Conservation (phyloP, 306 rosid species). For the Quercus glauca region DNA sequence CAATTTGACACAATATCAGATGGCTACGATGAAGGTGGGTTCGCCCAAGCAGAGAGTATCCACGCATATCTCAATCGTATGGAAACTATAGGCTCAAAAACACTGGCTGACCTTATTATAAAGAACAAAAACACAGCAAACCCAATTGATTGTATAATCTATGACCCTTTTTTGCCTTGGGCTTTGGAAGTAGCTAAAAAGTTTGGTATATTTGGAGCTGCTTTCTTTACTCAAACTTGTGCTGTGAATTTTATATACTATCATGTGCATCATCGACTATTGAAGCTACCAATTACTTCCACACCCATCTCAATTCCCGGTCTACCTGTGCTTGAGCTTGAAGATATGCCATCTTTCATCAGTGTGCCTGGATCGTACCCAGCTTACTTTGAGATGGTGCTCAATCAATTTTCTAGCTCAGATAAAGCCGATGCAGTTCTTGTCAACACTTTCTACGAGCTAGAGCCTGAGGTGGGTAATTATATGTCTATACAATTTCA, state of each 20-base stretch:
- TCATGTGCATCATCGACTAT: constrained; percentile 31
- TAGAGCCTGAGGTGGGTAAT: constrained; percentile 47
- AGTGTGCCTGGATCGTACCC: constrained; percentile 39
- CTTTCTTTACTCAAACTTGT: constrained; percentile 60
- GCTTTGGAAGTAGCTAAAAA: constrained; percentile 52
- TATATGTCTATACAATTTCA: too few species aligned
- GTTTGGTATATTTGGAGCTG: constrained; percentile 37
- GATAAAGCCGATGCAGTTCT: constrained; percentile 51
- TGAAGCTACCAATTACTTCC: constrained; percentile 35
- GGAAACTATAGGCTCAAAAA: constrained; percentile 37
- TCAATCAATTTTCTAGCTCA: constrained; percentile 48
- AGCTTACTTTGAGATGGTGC: constrained; percentile 42
- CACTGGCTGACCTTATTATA: constrained; percentile 40
- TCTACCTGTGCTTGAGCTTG: constrained; percentile 40
- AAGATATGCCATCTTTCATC: constrained; percentile 56
- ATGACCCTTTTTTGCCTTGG: constrained; percentile 52
- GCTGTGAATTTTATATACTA: constrained; percentile 43
- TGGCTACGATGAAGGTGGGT: constrained; percentile 62
- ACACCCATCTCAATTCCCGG: constrained; percentile 36
- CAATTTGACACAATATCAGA: constrained; percentile 61
- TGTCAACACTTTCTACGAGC: constrained; percentile 58
- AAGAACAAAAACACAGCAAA: constrained; percentile 22
- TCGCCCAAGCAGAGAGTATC: constrained; percentile 26
- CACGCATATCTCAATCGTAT: constrained; percentile 36
- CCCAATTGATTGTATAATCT: constrained; percentile 47